Evolutionary conservation across 1,284 basidiomycete genomes (phyloP).

Genomic region (Coniferiporia weirii): DNA sequence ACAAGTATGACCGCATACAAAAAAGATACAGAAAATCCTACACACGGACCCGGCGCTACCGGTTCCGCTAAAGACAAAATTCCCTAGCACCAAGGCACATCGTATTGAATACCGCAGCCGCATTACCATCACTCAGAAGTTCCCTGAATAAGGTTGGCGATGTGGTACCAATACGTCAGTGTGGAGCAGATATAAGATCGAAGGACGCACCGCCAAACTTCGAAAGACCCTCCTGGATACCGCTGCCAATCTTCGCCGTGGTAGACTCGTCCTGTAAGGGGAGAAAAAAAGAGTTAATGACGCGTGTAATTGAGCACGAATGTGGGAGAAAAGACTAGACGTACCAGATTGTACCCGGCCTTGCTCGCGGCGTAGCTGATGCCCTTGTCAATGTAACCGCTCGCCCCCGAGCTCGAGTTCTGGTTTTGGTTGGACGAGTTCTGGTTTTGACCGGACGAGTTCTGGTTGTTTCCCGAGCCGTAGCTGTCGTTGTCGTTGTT

Average conservation of each 20-base stretch:
- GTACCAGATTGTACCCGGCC: constrained; percentile 7
- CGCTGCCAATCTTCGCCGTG: background rate
- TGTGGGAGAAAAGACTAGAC: background rate
- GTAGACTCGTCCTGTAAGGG: background rate
- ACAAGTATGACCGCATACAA: no score
- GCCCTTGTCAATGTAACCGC: constrained; percentile 9
- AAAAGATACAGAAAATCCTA: no score
- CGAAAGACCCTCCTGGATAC: background rate
- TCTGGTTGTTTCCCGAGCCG: background rate
- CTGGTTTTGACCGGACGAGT: no score
- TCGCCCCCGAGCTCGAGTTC: background rate
- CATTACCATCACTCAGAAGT: no score
- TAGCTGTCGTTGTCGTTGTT: background rate
- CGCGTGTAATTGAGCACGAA: background rate
- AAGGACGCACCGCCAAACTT: constrained; percentile 1
- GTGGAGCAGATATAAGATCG: no score
- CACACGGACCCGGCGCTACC: no score
- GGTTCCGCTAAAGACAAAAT: no score
- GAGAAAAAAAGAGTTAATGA: background rate
- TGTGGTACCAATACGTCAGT: no score
- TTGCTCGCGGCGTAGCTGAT: constrained; percentile 7
- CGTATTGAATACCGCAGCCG: no score
- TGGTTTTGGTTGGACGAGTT: no score
- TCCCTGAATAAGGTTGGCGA: no score
- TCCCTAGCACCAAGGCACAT: no score